Evolutionary conservation across 1,284 basidiomycete species (phyloP), one percentile per base, ranked within the genome.

Genomic region (Trichosporon sp.): DNA sequence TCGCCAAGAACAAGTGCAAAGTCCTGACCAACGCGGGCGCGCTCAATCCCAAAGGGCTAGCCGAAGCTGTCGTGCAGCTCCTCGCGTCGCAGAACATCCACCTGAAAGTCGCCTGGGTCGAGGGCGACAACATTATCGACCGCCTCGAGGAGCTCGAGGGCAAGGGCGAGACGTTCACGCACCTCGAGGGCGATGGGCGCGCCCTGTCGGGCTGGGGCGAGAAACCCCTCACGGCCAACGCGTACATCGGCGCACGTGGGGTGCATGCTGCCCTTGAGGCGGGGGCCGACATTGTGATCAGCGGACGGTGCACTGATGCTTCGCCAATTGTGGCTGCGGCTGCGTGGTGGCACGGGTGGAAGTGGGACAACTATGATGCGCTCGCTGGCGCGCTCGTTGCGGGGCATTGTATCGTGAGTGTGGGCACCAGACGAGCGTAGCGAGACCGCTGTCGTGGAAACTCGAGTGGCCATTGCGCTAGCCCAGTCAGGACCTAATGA

Each of bases 281-380:
- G 2, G 78, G 78, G 16, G 76, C 77, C 1, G 77, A 78, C 64
- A 76, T 79, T 43, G 71, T 78, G 35, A 77, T 79, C n/a, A 75
- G 74, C 4, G 78, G 78, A 0, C 68, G 78, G 8, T 76, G 76
- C 4, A 76, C 77, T 6, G 78, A 78, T 51, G 77, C 77, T 0
- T 76, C 76, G n/a, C 74, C 74, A 2, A 74, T 75, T 19, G 73
- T 76, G 7, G 75, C 66, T 7, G 72, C 73, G 5, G 76, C 78
- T 0, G 73, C 73, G 4, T 78, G 77, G 76, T 75, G 67, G 66
- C 75, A 78, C 61, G 64, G 63, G 7, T 79, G 78, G 78, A 31
- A 51, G 3, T 73, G 73, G 71, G 67, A 72, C 54, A 59, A 75
- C 19, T 76, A 72, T 46, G 70, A 77, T 38, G 71, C 67, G n/a